A percentile compares a stretch with the other conserved stretches of the same genome.
Evolutionary conservation across 1,284 basidiomycete genomes (phyloP).

Genomic region (Entoloma clypeatum): DNA sequence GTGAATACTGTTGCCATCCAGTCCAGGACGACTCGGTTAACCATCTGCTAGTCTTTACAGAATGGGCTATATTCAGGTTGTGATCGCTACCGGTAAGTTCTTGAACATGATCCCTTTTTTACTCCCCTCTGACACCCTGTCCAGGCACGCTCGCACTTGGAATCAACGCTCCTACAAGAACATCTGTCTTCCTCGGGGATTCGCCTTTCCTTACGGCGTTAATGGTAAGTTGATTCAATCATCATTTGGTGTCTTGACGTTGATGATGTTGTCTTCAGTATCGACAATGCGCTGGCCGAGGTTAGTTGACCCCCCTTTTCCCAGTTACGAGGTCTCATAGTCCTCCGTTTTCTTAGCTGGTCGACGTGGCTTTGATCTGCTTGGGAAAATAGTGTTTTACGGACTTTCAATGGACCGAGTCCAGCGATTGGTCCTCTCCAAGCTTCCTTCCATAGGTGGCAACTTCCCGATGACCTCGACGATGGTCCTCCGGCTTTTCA

Average conservation of each 20-base stretch:
- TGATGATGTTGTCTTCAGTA: conserved; percentile 37
- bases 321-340: too few relatives aligned
- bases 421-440: conserved; percentile 59
- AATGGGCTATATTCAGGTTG: conserved; percentile 55
- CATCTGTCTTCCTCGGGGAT: conserved; percentile 65
- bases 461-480: conserved; percentile 67
- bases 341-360: too few relatives aligned
- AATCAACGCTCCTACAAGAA: conserved; percentile 69
- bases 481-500: conserved; percentile 58
- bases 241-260: conserved; percentile 5
- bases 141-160: conserved; percentile 65
- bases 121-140: conserved; percentile 1
- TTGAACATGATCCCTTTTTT: background rate
- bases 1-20: conserved; percentile 27
- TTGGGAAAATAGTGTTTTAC: conserved; percentile 70
- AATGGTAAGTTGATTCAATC: conserved; percentile 37
- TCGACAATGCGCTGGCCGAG: conserved; percentile 66
- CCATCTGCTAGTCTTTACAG: conserved; percentile 48
- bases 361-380: conserved; percentile 63
- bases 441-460: conserved; percentile 57
- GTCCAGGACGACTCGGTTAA: background rate
- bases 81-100: conserved; percentile 56
- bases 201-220: conserved; percentile 63
- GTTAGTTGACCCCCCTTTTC: too few relatives aligned
- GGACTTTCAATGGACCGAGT: conserved; percentile 60